Evolutionary conservation across 1,284 basidiomycete species (phyloP).

Genomic region (Cryptococcus sp.): DNA sequence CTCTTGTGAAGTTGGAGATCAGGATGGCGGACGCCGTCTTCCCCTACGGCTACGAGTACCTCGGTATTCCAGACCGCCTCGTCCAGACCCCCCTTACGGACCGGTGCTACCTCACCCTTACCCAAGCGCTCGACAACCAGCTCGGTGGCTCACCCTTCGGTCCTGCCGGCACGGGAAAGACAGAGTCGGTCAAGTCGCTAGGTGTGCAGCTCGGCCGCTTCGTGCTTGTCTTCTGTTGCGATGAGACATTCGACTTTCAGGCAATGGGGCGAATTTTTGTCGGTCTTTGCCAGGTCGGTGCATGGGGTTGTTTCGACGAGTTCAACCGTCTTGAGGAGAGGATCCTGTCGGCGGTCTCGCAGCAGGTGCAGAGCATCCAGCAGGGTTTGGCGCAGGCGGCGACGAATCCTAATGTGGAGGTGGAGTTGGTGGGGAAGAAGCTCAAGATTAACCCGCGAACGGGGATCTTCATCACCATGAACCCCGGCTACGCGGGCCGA

Average conservation of each 20-base stretch:
- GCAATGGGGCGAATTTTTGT: constrained; percentile 99
- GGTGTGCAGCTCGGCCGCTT: constrained; percentile 96
- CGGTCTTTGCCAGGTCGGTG: constrained; percentile 96
- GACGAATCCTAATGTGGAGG: constrained; percentile 80
- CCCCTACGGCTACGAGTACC: constrained; percentile 98
- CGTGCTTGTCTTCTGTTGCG: constrained; percentile 98
- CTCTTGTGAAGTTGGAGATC: constrained; percentile 74
- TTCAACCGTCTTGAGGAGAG: constrained; percentile 98
- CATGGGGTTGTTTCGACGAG: constrained; percentile 98
- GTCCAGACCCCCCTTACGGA: constrained; percentile 99
- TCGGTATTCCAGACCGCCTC: constrained; percentile 92
- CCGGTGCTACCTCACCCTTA: constrained; percentile 91
- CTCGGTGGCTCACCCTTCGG: constrained; percentile 97
- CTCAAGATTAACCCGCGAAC: constrained; percentile 92
- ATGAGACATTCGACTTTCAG: constrained; percentile 99
- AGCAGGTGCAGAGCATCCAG: constrained; percentile 98
- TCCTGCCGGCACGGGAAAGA: constrained; percentile 98
- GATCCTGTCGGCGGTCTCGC: constrained; percentile 95
- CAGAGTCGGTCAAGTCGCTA: constrained; percentile 97
- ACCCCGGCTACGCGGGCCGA: constrained; percentile 93
- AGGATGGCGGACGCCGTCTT: constrained; percentile 88
- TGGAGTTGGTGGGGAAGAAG: constrained; percentile 93
- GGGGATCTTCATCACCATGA: constrained; percentile 96
- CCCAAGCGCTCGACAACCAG: constrained; percentile 91
- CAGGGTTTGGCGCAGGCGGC: constrained; percentile 80